phyloP scores from a whole-genome alignment of 345 rosid species.

The Gossypium mustelinum region DNA sequence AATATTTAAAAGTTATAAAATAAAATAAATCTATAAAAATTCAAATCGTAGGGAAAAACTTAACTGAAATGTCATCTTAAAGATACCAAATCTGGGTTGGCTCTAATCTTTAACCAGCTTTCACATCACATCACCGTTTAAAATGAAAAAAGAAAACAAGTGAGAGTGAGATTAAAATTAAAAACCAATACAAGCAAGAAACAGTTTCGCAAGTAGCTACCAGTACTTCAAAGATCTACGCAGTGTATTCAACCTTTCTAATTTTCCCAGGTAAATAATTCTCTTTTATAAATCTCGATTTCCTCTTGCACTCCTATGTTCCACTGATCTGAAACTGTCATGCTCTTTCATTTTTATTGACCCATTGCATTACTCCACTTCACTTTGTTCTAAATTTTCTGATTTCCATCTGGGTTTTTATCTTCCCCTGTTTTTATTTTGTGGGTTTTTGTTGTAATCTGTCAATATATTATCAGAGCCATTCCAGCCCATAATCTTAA shows the following conservation, averaged over 20 bases:
- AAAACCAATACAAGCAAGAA: background rate
- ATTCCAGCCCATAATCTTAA: background rate
- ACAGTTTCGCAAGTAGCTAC: background rate
- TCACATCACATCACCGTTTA: background rate
- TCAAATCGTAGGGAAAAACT: too few relatives aligned
- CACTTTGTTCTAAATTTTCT: background rate
- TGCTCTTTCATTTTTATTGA: background rate
- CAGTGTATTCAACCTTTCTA: background rate
- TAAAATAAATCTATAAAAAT: too few relatives aligned
- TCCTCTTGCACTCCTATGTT: background rate
- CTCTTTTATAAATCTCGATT: background rate
- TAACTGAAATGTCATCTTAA: too few relatives aligned
- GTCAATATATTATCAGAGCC: background rate
- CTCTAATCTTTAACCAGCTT: background rate
- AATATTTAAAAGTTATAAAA: too few relatives aligned
- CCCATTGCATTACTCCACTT: background rate
- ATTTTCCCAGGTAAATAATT: background rate
- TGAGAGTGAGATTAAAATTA: background rate
- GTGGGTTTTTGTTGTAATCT: background rate
- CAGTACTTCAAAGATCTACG: conserved; percentile 3
- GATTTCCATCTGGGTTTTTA: background rate
- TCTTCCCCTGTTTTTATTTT: background rate
- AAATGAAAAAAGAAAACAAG: background rate
- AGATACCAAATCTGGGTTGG: background rate
- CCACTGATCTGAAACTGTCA: background rate